phyloP scores from a whole-genome alignment of 352 stramenopile genomes.

The Phytophthora litchii region DNA sequence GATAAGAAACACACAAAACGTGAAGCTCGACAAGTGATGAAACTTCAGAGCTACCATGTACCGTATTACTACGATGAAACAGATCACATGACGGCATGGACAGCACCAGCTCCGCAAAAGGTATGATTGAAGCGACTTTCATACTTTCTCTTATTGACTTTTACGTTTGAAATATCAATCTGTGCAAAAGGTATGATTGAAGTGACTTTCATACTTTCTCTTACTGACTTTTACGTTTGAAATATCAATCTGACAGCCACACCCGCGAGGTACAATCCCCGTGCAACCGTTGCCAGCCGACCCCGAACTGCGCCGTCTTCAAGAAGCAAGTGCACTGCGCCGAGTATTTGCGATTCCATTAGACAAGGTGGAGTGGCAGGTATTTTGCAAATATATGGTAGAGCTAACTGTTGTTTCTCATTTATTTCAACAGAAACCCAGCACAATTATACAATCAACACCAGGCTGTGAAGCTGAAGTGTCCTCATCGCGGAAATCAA shows the following conservation, averaged over 20 bases:
- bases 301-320: slow-evolving; percentile 59
- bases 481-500: slow-evolving; percentile 19
- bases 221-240: background rate
- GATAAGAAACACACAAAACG: slow-evolving; percentile 7
- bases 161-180: background rate
- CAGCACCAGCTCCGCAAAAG: slow-evolving; percentile 14
- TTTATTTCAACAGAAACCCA: background rate
- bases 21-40: slow-evolving; percentile 18
- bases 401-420: too few species aligned
- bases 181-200: slow-evolving; percentile 20
- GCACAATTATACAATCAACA: background rate
- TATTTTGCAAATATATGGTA: too few species aligned
- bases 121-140: slow-evolving; percentile 6
- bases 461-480: background rate
- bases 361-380: slow-evolving; percentile 15
- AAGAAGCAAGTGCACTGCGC: slow-evolving; percentile 43
- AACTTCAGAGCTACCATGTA: slow-evolving; percentile 44
- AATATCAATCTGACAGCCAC: slow-evolving; percentile 26
- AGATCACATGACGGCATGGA: background rate
- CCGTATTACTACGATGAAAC: slow-evolving; percentile 34
- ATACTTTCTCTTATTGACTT: background rate
- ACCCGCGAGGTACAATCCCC: slow-evolving; percentile 53
- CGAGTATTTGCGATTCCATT: slow-evolving; percentile 30
- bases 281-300: slow-evolving; percentile 48
- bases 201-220: background rate